phyloP scores from a whole-genome alignment of 345 rosid genomes.

The Citrus trifoliata region DNA sequence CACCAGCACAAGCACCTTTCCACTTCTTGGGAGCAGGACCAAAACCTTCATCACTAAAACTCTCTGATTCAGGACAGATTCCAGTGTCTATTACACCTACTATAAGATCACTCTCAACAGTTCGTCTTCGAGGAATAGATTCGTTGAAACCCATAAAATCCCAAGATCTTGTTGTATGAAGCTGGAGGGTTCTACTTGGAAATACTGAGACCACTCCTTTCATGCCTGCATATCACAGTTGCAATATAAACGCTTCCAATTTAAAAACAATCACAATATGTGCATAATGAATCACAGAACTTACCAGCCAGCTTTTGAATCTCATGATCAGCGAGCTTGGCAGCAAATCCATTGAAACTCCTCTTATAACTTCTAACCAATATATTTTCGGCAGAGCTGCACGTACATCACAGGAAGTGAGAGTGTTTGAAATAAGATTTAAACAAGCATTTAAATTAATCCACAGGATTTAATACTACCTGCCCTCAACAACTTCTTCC shows the following conservation, averaged over 20 bases:
- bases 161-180: conserved; percentile 47
- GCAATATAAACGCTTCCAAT: neutral
- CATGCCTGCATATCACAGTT: conserved; percentile 9
- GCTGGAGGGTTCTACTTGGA: conserved; percentile 21
- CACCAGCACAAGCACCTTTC: conserved; percentile 40
- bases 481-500: conserved; percentile 5
- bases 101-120: conserved; percentile 22
- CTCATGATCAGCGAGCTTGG: conserved; percentile 34
- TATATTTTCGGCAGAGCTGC: conserved; percentile 10
- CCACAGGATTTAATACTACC: conserved; percentile 1
- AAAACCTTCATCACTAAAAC: conserved; percentile 43
- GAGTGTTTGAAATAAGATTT: neutral
- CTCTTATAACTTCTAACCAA: conserved; percentile 32
- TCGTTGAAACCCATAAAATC: conserved; percentile 38
- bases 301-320: conserved; percentile 27
- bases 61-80: conserved; percentile 43
- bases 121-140: neutral
- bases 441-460: neutral
- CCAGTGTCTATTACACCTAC: conserved; percentile 41
- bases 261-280: neutral
- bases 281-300: neutral
- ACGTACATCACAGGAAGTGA: neutral
- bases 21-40: conserved; percentile 47
- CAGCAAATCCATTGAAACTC: conserved; percentile 54
- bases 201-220: conserved; percentile 33